These are phyloP conservation scores for Calonectria ilicicola DNA, from an alignment of 2,329 filamentous ascomycete species.

Conservation along the genomic window DNA sequence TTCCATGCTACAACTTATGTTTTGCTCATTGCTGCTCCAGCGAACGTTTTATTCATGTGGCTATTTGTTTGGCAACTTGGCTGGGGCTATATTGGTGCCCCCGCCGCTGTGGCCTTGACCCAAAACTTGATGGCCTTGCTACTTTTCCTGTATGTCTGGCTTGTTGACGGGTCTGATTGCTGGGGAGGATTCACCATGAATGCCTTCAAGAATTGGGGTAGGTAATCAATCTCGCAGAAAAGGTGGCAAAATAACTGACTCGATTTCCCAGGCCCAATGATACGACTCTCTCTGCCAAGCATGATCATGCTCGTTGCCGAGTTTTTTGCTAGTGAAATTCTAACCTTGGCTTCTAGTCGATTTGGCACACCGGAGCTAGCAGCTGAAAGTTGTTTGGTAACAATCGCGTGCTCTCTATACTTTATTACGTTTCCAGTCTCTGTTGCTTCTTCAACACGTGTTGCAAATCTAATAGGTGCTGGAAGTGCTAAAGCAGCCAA, in stretches of 20 bases:
- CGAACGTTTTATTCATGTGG: slow-evolving; percentile 84
- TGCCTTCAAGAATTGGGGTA: slow-evolving; percentile 80
- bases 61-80: slow-evolving; percentile 78
- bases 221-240: neutral
- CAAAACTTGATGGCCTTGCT: slow-evolving; percentile 81
- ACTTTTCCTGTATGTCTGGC: slow-evolving; percentile 82
- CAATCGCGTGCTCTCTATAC: slow-evolving; percentile 83
- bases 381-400: slow-evolving; percentile 87
- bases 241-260: neutral
- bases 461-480: slow-evolving; percentile 93
- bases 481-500: slow-evolving; percentile 84
- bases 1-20: slow-evolving; percentile 84
- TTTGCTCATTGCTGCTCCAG: slow-evolving; percentile 78
- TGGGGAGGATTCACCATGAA: slow-evolving; percentile 83
- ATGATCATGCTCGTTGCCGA: slow-evolving; percentile 95
- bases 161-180: slow-evolving; percentile 80
- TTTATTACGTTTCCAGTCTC: slow-evolving; percentile 93
- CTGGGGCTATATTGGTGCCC: slow-evolving; percentile 83
- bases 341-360: slow-evolving; percentile 83
- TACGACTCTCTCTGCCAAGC: slow-evolving; percentile 87
- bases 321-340: slow-evolving; percentile 90
- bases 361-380: slow-evolving; percentile 85
- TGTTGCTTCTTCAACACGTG: slow-evolving; percentile 87
- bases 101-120: slow-evolving; percentile 82
- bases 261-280: slow-evolving; percentile 64